These are phyloP conservation scores for Arthrobotrys conoides DNA, from an alignment of 2,329 filamentous ascomycete genomes.

Conservation along the genomic window DNA sequence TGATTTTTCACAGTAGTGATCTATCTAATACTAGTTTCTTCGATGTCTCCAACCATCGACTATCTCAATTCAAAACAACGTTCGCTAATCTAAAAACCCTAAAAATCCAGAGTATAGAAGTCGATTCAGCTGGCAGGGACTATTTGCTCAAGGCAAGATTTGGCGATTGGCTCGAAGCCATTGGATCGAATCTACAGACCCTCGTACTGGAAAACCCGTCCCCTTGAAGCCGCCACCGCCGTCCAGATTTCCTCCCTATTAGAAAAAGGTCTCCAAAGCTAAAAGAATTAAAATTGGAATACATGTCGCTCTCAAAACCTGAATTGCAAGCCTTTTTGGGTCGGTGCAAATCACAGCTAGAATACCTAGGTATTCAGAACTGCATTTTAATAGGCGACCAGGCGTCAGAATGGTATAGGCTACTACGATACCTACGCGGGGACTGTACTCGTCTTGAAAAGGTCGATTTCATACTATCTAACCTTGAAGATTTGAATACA, in stretches of 20 bases:
- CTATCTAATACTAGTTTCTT: too few species aligned
- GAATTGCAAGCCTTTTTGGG: too few species aligned
- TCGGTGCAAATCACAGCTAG: not conserved
- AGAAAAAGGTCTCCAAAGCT: not conserved
- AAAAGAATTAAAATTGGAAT: not conserved
- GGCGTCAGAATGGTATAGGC: not conserved
- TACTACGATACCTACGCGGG: not conserved
- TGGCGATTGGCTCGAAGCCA: constrained; percentile 4
- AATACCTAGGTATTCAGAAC: not conserved
- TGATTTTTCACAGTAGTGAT: too few species aligned
- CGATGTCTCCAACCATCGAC: too few species aligned
- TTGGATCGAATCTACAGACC: constrained; percentile 11
- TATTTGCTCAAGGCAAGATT: not conserved
- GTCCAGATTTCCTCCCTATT: not conserved
- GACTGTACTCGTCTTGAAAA: not conserved
- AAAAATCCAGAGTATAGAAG: not conserved
- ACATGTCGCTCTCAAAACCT: too few species aligned
- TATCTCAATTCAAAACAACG: not conserved
- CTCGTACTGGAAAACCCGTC: too few species aligned
- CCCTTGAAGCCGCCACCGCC: too few species aligned
- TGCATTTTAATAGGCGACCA: not conserved
- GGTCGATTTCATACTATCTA: not conserved
- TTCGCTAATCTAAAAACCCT: not conserved
- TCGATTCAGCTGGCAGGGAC: not conserved
- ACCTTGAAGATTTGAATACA: too few species aligned